Conservation (phyloP, 1,284 basidiomycete species). For the Cronartium ribicola region DNA sequence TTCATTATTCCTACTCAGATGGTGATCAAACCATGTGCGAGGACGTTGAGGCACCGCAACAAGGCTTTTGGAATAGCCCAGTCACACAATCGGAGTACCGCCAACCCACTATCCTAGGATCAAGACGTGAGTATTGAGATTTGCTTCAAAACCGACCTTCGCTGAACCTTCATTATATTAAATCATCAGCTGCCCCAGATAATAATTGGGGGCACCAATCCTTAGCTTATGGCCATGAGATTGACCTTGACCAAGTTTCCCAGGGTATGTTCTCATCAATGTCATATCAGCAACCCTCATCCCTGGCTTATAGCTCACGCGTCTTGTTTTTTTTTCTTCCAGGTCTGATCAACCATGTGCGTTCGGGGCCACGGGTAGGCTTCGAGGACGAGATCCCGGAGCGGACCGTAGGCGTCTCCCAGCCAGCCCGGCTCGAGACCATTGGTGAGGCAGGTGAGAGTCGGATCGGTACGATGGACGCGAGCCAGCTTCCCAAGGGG, state of each 20-base stretch:
- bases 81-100: neutral
- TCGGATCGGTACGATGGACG: conserved; percentile 47
- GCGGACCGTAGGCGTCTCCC: neutral
- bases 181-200: neutral
- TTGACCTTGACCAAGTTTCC: neutral
- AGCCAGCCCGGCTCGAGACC: conserved; percentile 45
- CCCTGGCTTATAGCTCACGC: neutral
- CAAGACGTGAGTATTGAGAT: neutral
- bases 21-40: too few species aligned
- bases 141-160: neutral
- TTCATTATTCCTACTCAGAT: too few species aligned
- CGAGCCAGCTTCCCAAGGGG: conserved; percentile 14
- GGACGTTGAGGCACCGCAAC: too few species aligned
- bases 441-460: conserved; percentile 50
- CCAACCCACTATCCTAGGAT: neutral
- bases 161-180: neutral
- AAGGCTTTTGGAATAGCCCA: too few species aligned
- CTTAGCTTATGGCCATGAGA: neutral
- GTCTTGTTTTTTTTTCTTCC: neutral
- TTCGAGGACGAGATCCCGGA: neutral
- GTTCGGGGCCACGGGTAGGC: neutral
- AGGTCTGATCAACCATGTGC: neutral
- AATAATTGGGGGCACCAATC: neutral
- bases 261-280: neutral
- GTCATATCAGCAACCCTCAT: too few species aligned